Percentiles rank a stretch among this genome's conserved stretches.
phyloP scores from a whole-genome alignment of 345 rosid genomes.

The Luvunga scandens region DNA sequence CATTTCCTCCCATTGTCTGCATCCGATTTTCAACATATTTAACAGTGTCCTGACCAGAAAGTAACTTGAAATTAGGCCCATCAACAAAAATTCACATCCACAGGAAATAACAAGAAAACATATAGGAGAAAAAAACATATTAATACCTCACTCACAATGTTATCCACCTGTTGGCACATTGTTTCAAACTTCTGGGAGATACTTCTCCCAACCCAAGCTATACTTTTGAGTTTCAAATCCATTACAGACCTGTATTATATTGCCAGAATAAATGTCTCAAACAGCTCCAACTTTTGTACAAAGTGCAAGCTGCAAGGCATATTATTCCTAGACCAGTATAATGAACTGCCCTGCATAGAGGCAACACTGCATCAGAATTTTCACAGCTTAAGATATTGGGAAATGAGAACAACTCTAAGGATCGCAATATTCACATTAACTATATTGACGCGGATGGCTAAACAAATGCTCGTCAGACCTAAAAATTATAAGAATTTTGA shows the following conservation, averaged over 20 bases:
- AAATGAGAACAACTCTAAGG: background rate
- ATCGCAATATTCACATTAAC: background rate
- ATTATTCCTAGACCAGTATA: background rate
- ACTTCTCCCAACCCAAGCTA: slow-evolving; percentile 60
- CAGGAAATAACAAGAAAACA: slow-evolving; percentile 3
- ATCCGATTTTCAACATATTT: slow-evolving; percentile 46
- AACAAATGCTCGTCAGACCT: background rate
- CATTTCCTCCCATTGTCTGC: slow-evolving; percentile 33
- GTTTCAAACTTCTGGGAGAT: slow-evolving; percentile 68
- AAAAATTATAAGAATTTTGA: background rate
- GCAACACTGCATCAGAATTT: background rate
- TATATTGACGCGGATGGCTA: background rate
- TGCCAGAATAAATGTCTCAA: background rate
- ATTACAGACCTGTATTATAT: slow-evolving; percentile 17
- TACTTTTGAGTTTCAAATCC: slow-evolving; percentile 52
- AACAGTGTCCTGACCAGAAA: slow-evolving; percentile 35
- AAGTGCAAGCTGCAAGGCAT: background rate
- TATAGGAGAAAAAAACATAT: background rate
- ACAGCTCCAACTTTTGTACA: background rate
- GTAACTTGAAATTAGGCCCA: slow-evolving; percentile 8
- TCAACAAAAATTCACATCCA: background rate
- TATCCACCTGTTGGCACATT: slow-evolving; percentile 60
- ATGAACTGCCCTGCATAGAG: slow-evolving; percentile 8
- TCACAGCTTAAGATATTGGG: background rate
- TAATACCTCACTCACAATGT: slow-evolving; percentile 51